phyloP scores from a whole-genome alignment of 2,329 filamentous ascomycete genomes.

The Penicillium sp. region DNA sequence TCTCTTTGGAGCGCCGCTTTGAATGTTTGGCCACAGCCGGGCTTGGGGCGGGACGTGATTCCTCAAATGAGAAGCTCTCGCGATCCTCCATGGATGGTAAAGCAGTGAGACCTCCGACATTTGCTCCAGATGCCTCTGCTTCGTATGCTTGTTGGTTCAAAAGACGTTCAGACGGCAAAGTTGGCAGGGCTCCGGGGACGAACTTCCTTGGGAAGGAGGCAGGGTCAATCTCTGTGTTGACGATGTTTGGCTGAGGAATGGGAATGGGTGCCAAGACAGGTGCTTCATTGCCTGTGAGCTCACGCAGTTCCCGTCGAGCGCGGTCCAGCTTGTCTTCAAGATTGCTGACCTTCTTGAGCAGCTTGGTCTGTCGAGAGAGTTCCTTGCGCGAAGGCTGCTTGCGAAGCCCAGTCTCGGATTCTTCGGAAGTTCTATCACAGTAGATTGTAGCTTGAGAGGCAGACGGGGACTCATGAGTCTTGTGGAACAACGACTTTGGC shows the following conservation, averaged over 20 bases:
- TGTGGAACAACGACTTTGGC: conserved; percentile 33
- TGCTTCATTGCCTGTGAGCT: conserved; percentile 46
- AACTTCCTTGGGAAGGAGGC: conserved; percentile 37
- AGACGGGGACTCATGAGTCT: conserved; percentile 30
- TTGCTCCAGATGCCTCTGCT: conserved; percentile 11
- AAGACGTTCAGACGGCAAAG: conserved; percentile 49
- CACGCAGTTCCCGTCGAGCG: conserved; percentile 56
- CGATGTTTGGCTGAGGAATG: conserved; percentile 9
- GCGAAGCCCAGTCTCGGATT: conserved; percentile 38
- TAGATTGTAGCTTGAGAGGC: conserved; percentile 14
- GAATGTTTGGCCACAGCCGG: conserved; percentile 14
- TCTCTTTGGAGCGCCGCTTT: conserved; percentile 16
- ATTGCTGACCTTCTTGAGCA: conserved; percentile 62
- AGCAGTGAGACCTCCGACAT: conserved; percentile 12
- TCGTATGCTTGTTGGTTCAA: conserved; percentile 35
- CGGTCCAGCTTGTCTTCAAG: conserved; percentile 60
- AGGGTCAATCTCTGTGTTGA: conserved; percentile 27
- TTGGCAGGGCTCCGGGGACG: conserved; percentile 45
- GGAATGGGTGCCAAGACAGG: conserved; percentile 16
- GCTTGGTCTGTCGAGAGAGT: conserved; percentile 57
- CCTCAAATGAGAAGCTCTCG: conserved; percentile 15
- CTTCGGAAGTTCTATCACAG: conserved; percentile 23
- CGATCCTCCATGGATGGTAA: conserved; percentile 15
- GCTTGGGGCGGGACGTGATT: conserved; percentile 5
- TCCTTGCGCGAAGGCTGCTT: conserved; percentile 58